Base-by-base conservation (phyloP, 2,329 filamentous ascomycete species). In the Corynespora cassiicola region DNA sequence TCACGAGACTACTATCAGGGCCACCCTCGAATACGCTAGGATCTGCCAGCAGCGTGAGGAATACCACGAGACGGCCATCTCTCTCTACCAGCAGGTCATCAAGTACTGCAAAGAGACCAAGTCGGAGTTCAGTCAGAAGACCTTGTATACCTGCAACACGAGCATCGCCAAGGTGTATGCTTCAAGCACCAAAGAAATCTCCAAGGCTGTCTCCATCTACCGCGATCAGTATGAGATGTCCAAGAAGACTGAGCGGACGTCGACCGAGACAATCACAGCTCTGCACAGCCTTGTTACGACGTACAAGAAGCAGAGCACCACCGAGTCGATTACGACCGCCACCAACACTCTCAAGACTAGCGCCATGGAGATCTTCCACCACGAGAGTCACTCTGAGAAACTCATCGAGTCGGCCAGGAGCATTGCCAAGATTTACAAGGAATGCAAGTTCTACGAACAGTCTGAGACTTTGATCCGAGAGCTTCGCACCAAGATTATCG, bases 131-230 rank as follows among this genome's bases (percentile, higher is more conserved):
- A 51, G 34, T 31, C 45, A 47, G 38, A 49, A 39, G 21, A 69
- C 70, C 2, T 51, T 75, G 9, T 66, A 68, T 14, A 75, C 68
- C 0, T 70, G 78, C 49, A 79, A 76, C 58, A 76, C 72, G 47
- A 71, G 75, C 7, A 63, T 79, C 16, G 75, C 76, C 2, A 73
- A 70, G 53, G 51, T 79, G 12, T 78, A 78, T 35, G 52, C 65
- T 0, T 64, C 61, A 2, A 68, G 66, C 23, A 62, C 61, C 16
- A 70, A 65, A 6, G 36, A 52, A 19, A 45, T 56, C 25, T 41
- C 26, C 28, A 56, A 54, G 27, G 53, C 53, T 20, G 44, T 56
- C 3, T 28, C 28, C 6, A 52, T 56, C 18, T 54, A 54, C 34
- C 37, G 36, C 21, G 50, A 54, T 26, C 42, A 54, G 23, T 56